Evolutionary conservation across 129 eudicot species (phyloP), one percentile per base, ranked within the genome.

Genomic region (Flaveria bidentis): DNA sequence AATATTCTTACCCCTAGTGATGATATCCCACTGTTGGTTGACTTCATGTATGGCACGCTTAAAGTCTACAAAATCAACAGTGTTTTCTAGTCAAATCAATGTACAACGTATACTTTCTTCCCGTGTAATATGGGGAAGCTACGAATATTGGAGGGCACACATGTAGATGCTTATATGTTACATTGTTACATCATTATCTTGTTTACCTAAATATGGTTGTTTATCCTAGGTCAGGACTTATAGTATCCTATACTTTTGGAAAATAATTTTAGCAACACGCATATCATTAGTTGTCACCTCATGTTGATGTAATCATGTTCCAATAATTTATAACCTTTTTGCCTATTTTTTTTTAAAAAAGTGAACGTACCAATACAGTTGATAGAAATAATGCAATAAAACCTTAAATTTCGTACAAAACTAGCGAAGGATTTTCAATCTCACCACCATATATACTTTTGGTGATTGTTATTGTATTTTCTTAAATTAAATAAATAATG

Each of bases 31-130:
- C 81, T 71, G 72, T 85, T 75, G 42, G 92, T 80, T 78, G 90
- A 83, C 87, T 93, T 93, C 95, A 93, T 83, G 86, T 93, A 93
- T 70, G 98, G 98, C 25, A 93, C 96, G 5, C 92, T 93, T 62
- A 93, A 58, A 6, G 96, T 93, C 98, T 93, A 85, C 79, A 74
- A 53, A 69, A 28, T 60, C 71, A 69, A 78, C 5, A 60, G 49
- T 46, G 70, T 78, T 69, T 50, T 68, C 52, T 28, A 49, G 42
- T 78, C 82, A 71, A 13, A 25, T 78, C 77, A 71, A 17, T 33
- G 71, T 50, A 76, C 53, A 67, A 67, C 23, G 17, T 33, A 58
- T 23, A 71, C 36, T 0, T 47, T 71, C 22, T 49, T 70, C 46
- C 62, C 53, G 44, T 18, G 73, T 61, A 50, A 49, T 6, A 61